Evolutionary conservation across 2,329 filamentous ascomycete species (phyloP).

Genomic region (Scedosporium apiospermum): DNA sequence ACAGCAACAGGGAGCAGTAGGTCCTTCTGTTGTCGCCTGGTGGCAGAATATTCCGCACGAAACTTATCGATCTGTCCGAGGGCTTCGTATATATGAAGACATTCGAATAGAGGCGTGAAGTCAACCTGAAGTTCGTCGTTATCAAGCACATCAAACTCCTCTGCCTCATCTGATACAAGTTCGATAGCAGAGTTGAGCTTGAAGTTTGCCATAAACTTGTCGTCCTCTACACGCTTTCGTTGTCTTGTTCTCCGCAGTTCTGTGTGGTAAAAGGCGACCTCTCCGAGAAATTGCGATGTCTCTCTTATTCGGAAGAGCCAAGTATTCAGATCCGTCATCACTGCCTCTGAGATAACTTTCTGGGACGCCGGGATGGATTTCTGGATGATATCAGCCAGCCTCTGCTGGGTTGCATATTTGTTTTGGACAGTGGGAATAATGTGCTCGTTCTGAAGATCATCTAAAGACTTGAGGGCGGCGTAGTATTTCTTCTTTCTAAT

Average conservation of each 20-base stretch:
- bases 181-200: constrained; percentile 94
- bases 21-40: constrained; percentile 84
- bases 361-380: constrained; percentile 90
- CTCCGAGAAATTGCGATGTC: constrained; percentile 89
- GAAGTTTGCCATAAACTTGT: constrained; percentile 69
- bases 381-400: constrained; percentile 90
- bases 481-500: constrained; percentile 93
- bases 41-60: constrained; percentile 82
- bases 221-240: constrained; percentile 69
- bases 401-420: constrained; percentile 88
- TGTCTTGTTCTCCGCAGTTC: constrained; percentile 76
- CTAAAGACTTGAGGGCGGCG: constrained; percentile 81
- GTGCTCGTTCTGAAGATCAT: constrained; percentile 94
- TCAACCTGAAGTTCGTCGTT: constrained; percentile 94
- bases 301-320: constrained; percentile 95
- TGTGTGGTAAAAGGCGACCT: constrained; percentile 95
- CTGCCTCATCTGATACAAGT: constrained; percentile 85
- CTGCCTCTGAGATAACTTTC: constrained; percentile 86
- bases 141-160: constrained; percentile 90
- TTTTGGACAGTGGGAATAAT: constrained; percentile 62
- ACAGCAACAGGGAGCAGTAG: constrained; percentile 70
- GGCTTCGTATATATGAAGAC: constrained; percentile 91
- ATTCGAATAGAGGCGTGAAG: constrained; percentile 90
- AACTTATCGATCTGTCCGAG: constrained; percentile 89
- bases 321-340: constrained; percentile 94